Base-by-base conservation (phyloP, 1,284 basidiomycete genomes). In the Sporisorium iseilematis-ciliati region DNA sequence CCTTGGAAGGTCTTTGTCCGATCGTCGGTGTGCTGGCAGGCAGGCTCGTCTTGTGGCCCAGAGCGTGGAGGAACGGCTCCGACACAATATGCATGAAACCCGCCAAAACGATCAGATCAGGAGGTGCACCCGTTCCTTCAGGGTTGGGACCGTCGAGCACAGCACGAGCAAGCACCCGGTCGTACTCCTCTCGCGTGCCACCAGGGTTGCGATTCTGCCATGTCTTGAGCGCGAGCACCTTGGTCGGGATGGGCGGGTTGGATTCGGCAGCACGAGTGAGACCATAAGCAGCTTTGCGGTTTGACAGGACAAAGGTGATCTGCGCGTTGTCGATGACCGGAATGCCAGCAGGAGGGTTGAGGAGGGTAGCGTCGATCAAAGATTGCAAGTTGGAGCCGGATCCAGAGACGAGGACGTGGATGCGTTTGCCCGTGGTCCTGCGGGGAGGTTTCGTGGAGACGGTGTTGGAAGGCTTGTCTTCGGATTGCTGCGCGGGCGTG, bases 1-100 rank as follows among this genome's bases (percentile, higher is more conserved):
- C 88, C 59, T 87, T 63, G 1, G 33, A 57, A 2, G 77, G 79
- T n/a, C 65, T 65, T 20, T 54, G 18, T 35, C 70, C 73, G 20
- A 77, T 57, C 6, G 69, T 73, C 1, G 62, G 78, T 6, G 74
- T 72, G 31, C 49, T 54, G 25, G 48, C 52, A 23, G 74, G 74
- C 23, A 78, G 56, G n/a, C 59, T 65, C 18, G 81, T 79, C 25
- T 56, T 55, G 57, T 82, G 79, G 12, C 79, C 83, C 11, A 84
- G 52, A 1, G 77, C 82, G 55, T 72, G 76, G 21, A 90, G 83
- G 82, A 90, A 89, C 18, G 83, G 71, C 55, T 88, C 86, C 8
- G 87, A 87, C 45, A 95, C 89, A 76, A 95, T 92, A 84, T 98
- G 95, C 96, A 99, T 98, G 92, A 94, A 99, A 0, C 96, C 97